Conservation (phyloP, 1,284 basidiomycete genomes). For the Marasmius sp. region DNA sequence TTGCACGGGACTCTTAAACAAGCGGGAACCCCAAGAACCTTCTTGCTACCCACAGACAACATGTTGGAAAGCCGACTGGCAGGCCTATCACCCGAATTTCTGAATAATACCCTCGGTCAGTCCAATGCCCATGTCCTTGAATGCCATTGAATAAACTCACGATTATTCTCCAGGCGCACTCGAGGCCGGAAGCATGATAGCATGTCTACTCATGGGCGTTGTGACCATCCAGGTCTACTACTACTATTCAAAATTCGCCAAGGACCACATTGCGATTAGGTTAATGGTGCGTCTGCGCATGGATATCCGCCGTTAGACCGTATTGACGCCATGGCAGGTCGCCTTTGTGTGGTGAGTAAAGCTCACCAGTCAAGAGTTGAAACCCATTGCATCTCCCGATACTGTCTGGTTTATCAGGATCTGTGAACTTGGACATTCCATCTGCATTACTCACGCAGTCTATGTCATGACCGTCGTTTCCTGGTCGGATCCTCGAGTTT, state of each 20-base stretch:
- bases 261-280: conserved; percentile 4
- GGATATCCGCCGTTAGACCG: neutral
- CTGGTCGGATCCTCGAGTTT: neutral
- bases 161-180: conserved; percentile 1
- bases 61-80: neutral
- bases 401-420: neutral
- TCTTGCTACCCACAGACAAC: neutral
- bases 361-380: too few species aligned
- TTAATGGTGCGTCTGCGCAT: neutral
- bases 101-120: neutral
- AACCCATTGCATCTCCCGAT: neutral
- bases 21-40: too few species aligned
- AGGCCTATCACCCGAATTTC: neutral
- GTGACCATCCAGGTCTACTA: conserved; percentile 9
- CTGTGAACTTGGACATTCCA: conserved; percentile 6
- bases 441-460: conserved; percentile 4
- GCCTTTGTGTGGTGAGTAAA: conserved; percentile 1
- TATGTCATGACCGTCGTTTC: conserved; percentile 1
- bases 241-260: conserved; percentile 7
- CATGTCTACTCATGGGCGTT: conserved; percentile 6
- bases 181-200: conserved; percentile 6
- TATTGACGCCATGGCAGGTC: neutral
- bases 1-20: too few species aligned
- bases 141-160: neutral
- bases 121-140: neutral